Base-by-base conservation (phyloP, 257 asterid species). In the Striga asiatica region DNA sequence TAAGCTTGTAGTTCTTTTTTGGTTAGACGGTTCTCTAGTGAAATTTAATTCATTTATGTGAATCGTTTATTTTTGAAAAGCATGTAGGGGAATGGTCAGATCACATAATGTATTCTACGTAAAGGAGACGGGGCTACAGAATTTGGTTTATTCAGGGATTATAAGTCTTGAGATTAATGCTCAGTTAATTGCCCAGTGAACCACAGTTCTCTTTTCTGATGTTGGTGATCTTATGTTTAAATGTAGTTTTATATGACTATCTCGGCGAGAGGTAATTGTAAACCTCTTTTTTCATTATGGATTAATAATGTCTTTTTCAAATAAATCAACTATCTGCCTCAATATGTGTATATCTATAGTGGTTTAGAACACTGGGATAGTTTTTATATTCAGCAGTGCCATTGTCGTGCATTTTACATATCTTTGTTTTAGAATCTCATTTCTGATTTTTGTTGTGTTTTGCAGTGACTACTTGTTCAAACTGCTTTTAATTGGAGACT, bases 381-480 rank as follows among this genome's bases (percentile, higher is more conserved):
- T 16, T 16, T 5, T 20, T 18, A 50, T 18, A 4, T 51, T 38
- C 6, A 13, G 50, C 39, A 31, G 20, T 45, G 7, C 23, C 17
- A 50, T 17, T 37, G 8, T 17, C 28, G 18, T 55, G 57, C 28
- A 24, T 50, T 62, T 57, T 51, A 16, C 20, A 2, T 3, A 3
- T 41, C 2, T n/a, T 39, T 25, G 28, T 17, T 29, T 42, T 16
- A 14, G 3, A 2, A 17, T 18, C n/a, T 17, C 17, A 58, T 61
- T 31, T 65, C 37, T 20, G 56, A 57, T 47, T 12, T 58, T 29
- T 4, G 66, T 61, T 31, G 39, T 54, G 8, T 74, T 34, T 69
- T 74, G 67, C 82, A 85, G 95, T 55, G 95, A 85, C 69, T 85
- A 82, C 76, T 66, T 85, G 83, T 85, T 85, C 84, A 85, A 85